phyloP scores from a whole-genome alignment of 495 filamentous ascomycete species.

The Lasiosphaeria miniovina region DNA sequence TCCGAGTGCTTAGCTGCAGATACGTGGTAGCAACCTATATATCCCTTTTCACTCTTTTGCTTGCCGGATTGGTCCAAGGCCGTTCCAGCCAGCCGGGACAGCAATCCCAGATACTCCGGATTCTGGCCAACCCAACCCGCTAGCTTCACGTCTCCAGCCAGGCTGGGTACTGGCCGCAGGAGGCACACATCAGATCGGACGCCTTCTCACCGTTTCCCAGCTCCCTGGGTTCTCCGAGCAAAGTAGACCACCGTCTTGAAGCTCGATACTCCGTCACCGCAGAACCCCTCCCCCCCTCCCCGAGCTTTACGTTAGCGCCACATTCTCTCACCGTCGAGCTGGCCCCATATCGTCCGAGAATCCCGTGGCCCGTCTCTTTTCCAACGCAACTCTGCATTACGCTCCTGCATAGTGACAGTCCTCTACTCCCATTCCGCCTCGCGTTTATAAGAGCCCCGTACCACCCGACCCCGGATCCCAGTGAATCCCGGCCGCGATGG shows the following conservation, averaged over 20 bases:
- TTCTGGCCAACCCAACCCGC: no score
- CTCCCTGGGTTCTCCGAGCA: background rate
- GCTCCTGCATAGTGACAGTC: background rate
- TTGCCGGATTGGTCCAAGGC: no score
- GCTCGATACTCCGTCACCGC: background rate
- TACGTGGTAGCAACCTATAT: no score
- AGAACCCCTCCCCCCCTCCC: background rate
- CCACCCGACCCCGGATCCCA: background rate
- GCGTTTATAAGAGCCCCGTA: background rate
- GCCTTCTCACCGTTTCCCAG: background rate
- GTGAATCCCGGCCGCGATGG: slow-evolving; percentile 18
- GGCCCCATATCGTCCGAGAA: background rate
- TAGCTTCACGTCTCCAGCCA: no score
- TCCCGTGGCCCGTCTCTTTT: background rate
- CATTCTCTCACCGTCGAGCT: no score
- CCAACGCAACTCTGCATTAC: background rate
- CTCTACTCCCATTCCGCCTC: background rate
- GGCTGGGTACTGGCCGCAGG: no score
- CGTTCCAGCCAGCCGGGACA: no score
- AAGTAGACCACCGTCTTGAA: background rate
- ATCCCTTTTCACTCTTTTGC: no score
- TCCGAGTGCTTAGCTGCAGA: no score
- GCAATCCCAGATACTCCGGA: no score
- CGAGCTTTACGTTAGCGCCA: background rate
- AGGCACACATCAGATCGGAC: background rate